These are phyloP conservation scores for Xenosphaeropsis pyriputrescens DNA, from an alignment of 2,329 filamentous ascomycete species.

Conservation along the genomic window DNA sequence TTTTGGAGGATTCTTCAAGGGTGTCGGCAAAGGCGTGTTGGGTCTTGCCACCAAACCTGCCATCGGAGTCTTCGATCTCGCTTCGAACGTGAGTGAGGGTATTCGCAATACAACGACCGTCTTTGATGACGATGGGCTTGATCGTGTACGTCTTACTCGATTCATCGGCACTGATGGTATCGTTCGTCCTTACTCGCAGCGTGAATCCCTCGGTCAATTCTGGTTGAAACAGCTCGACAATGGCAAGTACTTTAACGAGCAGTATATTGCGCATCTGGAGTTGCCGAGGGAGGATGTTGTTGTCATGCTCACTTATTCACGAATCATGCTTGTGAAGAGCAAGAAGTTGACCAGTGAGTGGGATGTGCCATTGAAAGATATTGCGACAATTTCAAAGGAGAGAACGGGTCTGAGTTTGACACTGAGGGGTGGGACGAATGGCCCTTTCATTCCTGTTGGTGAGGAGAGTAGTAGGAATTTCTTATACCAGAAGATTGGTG, in stretches of 20 bases:
- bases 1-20: conserved; percentile 89
- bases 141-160: conserved; percentile 83
- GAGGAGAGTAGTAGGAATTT: conserved; percentile 62
- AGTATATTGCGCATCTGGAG: conserved; percentile 93
- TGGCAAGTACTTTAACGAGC: conserved; percentile 93
- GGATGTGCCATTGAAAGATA: conserved; percentile 90
- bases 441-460: conserved; percentile 87
- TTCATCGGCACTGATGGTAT: conserved; percentile 90
- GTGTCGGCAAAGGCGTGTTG: conserved; percentile 85
- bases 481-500: conserved; percentile 48
- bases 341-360: conserved; percentile 80
- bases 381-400: conserved; percentile 96
- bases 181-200: conserved; percentile 84
- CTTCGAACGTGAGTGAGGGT: conserved; percentile 91
- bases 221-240: conserved; percentile 99
- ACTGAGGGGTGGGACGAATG: conserved; percentile 79
- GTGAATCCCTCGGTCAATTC: conserved; percentile 91
- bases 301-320: conserved; percentile 74
- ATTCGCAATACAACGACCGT: conserved; percentile 98
- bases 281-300: conserved; percentile 78
- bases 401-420: conserved; percentile 83
- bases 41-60: conserved; percentile 95
- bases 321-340: conserved; percentile 81
- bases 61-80: conserved; percentile 91
- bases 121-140: conserved; percentile 87